A percentile compares a stretch with the other conserved stretches of the same genome.
Conservation (phyloP, 176 grass and related monocot genomes). For the Alloteropsis semialata region DNA sequence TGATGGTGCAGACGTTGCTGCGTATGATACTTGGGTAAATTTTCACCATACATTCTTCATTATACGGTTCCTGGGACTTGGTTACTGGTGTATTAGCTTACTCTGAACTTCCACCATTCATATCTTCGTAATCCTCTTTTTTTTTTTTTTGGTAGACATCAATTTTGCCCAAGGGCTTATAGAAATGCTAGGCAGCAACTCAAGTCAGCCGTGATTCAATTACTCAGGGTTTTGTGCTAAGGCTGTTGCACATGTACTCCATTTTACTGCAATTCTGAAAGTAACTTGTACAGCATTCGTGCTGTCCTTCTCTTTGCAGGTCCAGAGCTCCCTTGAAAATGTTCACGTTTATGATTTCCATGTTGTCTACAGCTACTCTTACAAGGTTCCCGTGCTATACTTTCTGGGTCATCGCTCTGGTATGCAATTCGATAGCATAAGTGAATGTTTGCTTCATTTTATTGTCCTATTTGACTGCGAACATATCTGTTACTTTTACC, state of each 20-base stretch:
- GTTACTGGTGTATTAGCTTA: neutral
- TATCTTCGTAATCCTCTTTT: neutral
- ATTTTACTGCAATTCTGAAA: neutral
- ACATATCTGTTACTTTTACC: constrained; percentile 16
- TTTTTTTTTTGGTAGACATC: neutral
- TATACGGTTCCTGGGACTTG: neutral
- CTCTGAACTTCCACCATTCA: neutral
- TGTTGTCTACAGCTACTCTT: constrained; percentile 79
- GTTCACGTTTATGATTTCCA: constrained; percentile 83
- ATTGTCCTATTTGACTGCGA: constrained; percentile 23
- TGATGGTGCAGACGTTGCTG: neutral
- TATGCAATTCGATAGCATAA: constrained; percentile 20
- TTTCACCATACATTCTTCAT: neutral
- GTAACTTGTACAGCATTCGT: neutral
- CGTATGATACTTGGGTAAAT: constrained; percentile 65
- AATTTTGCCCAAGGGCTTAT: neutral
- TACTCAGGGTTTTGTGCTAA: neutral
- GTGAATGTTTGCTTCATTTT: neutral
- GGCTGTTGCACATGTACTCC: neutral
- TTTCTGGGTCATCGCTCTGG: constrained; percentile 64
- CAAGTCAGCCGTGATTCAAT: neutral
- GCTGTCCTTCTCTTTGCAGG: constrained; percentile 39
- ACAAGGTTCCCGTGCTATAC: constrained; percentile 81
- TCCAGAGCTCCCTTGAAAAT: constrained; percentile 39
- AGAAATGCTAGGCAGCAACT: neutral